Evolutionary conservation across 1,139 yeast genomes (phyloP).

Genomic region (Blastobotrys illinoisensis): DNA sequence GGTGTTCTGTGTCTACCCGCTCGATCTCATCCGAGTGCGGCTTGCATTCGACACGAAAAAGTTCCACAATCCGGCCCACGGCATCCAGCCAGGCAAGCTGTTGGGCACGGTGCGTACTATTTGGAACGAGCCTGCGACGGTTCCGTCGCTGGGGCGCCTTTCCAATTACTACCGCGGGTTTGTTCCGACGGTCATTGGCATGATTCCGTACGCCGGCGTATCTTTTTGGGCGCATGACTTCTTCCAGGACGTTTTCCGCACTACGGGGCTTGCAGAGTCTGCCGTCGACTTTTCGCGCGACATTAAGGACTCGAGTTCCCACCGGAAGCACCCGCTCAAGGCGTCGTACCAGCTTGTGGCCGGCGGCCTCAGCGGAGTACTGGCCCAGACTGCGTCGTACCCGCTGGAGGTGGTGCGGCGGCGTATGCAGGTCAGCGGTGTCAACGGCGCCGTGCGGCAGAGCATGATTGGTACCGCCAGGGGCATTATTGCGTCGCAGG

Average conservation of each 20-base stretch:
- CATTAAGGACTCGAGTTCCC: constrained; percentile 7
- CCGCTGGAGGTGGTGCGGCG: constrained; percentile 94
- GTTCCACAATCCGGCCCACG: constrained; percentile 14
- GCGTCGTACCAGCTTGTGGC: constrained; percentile 92
- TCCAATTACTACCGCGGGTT: constrained; percentile 83
- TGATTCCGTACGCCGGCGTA: constrained; percentile 98
- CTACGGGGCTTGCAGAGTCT: constrained; percentile 42
- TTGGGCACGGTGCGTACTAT: constrained; percentile 49
- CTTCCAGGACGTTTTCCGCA: constrained; percentile 78
- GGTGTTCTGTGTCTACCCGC: constrained; percentile 86
- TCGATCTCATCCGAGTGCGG: constrained; percentile 84
- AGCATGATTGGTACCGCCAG: constrained; percentile 39
- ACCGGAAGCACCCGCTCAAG: constrained; percentile 47
- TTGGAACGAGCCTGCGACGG: constrained; percentile 45
- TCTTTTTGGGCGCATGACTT: constrained; percentile 91
- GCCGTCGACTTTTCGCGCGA: constrained; percentile 44
- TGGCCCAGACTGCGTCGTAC: constrained; percentile 93
- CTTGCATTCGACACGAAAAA: constrained; percentile 76
- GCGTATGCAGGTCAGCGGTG: constrained; percentile 94
- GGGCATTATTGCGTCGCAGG: constrained; percentile 58
- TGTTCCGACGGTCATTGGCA: constrained; percentile 88
- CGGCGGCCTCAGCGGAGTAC: constrained; percentile 93
- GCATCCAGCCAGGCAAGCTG: constrained; percentile 45
- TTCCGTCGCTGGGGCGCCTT: constrained; percentile 8
- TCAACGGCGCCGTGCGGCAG: constrained; percentile 32